Conservation (phyloP, 2,329 filamentous ascomycete species). For the Neonectria coccinea region DNA sequence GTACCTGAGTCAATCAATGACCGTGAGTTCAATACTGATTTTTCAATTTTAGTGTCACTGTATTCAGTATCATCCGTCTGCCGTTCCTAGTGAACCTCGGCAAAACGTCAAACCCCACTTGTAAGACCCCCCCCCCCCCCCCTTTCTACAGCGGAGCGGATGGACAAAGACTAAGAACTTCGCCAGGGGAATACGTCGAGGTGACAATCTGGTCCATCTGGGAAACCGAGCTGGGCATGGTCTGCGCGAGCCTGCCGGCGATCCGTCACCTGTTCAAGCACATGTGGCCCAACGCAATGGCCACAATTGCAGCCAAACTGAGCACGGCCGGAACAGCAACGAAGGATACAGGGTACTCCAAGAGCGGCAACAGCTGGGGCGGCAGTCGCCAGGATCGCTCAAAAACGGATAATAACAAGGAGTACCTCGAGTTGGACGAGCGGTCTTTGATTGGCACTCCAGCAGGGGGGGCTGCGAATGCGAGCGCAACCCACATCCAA, state of each 20-base stretch:
- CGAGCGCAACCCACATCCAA: conserved; percentile 13
- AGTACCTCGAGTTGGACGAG: conserved; percentile 36
- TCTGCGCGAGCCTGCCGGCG: conserved; percentile 37
- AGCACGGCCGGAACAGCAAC: conserved; percentile 21
- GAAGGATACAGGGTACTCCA: conserved; percentile 24
- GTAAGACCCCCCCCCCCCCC: conserved; percentile 17
- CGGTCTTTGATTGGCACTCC: conserved; percentile 34
- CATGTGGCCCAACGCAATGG: conserved; percentile 37
- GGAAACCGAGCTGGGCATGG: conserved; percentile 40
- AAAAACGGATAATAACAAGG: conserved; percentile 35
- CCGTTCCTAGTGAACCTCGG: conserved; percentile 34
- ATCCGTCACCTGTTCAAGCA: conserved; percentile 40
- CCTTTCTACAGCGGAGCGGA: rapidly evolving
- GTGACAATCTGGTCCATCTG: conserved; percentile 41
- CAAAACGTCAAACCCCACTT: conserved; percentile 34
- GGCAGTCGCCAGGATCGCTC: conserved; percentile 30
- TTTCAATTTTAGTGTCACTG: conserved; percentile 23
- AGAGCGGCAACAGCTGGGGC: conserved; percentile 35
- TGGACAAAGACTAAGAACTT: neutral
- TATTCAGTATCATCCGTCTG: conserved; percentile 35
- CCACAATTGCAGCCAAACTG: conserved; percentile 36
- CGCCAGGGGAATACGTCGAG: conserved; percentile 33
- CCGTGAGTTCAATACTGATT: neutral
- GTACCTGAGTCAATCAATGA: neutral
- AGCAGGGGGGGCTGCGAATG: neutral